phyloP scores from a whole-genome alignment of 2,329 filamentous ascomycete genomes.

The Hymenotorrendiella dingleyae region DNA sequence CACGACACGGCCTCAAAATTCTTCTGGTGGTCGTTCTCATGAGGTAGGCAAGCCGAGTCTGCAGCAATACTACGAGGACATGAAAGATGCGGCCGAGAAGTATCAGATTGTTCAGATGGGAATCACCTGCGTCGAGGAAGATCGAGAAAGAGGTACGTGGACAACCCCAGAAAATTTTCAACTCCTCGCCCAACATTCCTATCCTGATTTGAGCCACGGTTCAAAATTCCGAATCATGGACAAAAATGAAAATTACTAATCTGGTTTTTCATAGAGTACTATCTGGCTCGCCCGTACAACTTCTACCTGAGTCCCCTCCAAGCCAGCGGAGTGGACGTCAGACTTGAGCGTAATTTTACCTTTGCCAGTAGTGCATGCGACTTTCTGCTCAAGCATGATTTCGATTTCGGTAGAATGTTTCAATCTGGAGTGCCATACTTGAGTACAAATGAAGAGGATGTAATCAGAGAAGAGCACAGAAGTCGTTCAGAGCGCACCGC shows the following conservation, averaged over 20 bases:
- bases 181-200: neutral
- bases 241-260: slow-evolving; percentile 1
- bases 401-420: slow-evolving; percentile 52
- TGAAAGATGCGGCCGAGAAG: slow-evolving; percentile 52
- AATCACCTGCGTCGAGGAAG: slow-evolving; percentile 58
- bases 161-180: neutral
- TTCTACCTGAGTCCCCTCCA: slow-evolving; percentile 54
- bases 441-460: slow-evolving; percentile 50
- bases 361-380: slow-evolving; percentile 42
- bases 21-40: slow-evolving; percentile 24
- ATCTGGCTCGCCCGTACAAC: slow-evolving; percentile 59
- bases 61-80: slow-evolving; percentile 55
- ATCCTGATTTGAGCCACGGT: no score
- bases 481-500: slow-evolving; percentile 21
- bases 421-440: slow-evolving; percentile 54
- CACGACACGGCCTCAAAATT: slow-evolving; percentile 32
- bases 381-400: slow-evolving; percentile 54
- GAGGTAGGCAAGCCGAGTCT: slow-evolving; percentile 42
- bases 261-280: slow-evolving; percentile 36
- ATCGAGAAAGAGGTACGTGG: slow-evolving; percentile 41
- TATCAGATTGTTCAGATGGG: slow-evolving; percentile 62
- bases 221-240: no score
- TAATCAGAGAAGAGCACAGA: slow-evolving; percentile 35
- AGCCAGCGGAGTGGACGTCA: slow-evolving; percentile 39
- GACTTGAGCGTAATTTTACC: slow-evolving; percentile 53